Evolutionary conservation across 805 yeast species (phyloP).

Genomic region (Yueomyces sinensis): DNA sequence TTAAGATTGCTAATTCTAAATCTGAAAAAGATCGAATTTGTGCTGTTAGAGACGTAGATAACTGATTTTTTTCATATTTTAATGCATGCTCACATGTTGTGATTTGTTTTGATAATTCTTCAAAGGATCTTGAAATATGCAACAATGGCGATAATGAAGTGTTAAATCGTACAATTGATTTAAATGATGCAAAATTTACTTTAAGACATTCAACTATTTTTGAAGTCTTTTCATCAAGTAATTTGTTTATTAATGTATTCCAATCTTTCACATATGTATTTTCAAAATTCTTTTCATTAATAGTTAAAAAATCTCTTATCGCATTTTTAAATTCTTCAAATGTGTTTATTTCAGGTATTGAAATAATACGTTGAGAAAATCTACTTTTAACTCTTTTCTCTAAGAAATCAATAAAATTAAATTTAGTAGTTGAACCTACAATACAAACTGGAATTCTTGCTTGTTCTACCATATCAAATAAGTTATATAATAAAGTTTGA

Average conservation of each 20-base stretch:
- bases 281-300: slow-evolving; percentile 1
- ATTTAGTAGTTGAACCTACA: slow-evolving; percentile 62
- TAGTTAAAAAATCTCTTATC: slow-evolving; percentile 29
- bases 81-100: slow-evolving; percentile 7
- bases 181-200: slow-evolving; percentile 43
- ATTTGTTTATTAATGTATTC: slow-evolving; percentile 29
- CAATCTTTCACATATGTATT: slow-evolving; percentile 18
- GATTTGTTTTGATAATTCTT: slow-evolving; percentile 15
- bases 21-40: slow-evolving; percentile 39
- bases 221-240: slow-evolving; percentile 19
- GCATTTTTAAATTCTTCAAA: slow-evolving; percentile 39
- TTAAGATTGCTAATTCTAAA: slow-evolving; percentile 54
- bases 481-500: slow-evolving; percentile 76
- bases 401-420: slow-evolving; percentile 64
- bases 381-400: slow-evolving; percentile 89
- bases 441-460: slow-evolving; percentile 64
- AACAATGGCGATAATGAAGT: slow-evolving; percentile 32
- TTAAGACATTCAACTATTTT: slow-evolving; percentile 27
- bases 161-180: slow-evolving; percentile 41
- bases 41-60: slow-evolving; percentile 13
- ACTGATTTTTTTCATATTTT: slow-evolving; percentile 20
- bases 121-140: slow-evolving; percentile 16
- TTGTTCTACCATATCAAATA: slow-evolving; percentile 75
- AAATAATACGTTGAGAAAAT: slow-evolving; percentile 67
- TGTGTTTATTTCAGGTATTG: slow-evolving; percentile 37